Conservation (phyloP, 1,284 basidiomycete species). For the Bondarzewia mesenterica region DNA sequence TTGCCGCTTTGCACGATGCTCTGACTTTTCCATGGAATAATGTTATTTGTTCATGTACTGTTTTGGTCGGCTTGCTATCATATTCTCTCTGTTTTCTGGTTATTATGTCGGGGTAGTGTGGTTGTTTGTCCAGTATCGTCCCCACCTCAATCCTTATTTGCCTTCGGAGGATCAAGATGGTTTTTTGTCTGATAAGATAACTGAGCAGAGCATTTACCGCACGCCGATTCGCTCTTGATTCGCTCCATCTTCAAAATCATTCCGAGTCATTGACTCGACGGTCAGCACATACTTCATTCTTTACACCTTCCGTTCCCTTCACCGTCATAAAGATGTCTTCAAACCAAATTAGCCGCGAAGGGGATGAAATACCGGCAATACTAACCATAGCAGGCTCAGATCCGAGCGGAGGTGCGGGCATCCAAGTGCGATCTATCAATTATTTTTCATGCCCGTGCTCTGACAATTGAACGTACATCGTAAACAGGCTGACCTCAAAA, state of each 20-base stretch:
- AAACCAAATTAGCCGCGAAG: too few relatives aligned
- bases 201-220: too few relatives aligned
- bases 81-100: not conserved
- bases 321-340: too few relatives aligned
- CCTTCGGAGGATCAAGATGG: not conserved
- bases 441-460: not conserved
- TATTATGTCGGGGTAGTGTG: not conserved
- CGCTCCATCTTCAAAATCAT: too few relatives aligned
- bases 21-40: not conserved
- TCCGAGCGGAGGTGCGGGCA: slow-evolving; percentile 76
- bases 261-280: too few relatives aligned
- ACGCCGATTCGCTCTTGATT: too few relatives aligned
- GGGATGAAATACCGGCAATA: not conserved
- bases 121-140: not conserved
- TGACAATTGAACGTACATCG: not conserved
- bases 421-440: slow-evolving; percentile 49
- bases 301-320: too few relatives aligned
- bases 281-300: too few relatives aligned
- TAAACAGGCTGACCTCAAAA: slow-evolving; percentile 76
- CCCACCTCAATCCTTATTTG: too few relatives aligned
- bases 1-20: not conserved
- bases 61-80: not conserved
- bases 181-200: not conserved
- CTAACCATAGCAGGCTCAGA: slow-evolving; percentile 8
- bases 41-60: not conserved